Base-by-base conservation (phyloP, 2,329 filamentous ascomycete genomes). In the Pseudogymnoascus sp. region DNA sequence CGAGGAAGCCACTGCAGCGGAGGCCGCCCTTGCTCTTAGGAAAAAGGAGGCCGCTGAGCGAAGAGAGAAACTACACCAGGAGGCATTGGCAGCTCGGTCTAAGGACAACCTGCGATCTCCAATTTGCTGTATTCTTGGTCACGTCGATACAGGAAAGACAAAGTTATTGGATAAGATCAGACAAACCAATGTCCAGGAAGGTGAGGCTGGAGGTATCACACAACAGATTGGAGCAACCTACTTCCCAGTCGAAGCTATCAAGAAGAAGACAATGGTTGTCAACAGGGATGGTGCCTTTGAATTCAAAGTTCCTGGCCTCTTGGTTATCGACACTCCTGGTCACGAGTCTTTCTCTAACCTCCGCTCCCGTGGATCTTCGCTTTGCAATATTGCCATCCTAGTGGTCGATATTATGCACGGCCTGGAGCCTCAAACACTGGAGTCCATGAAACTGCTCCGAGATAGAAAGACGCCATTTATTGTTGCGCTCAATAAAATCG, bases 381-480 rank as follows among this genome's bases (percentile, higher is more conserved):
- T 99, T 64, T 99, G 96, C 78, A 99, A 99, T 81, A 99, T 99
- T 78, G 95, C 95, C 71, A 99, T 99, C 75, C 81, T 99, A 69
- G 96, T 99, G 44, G 93, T 99, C 70, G 95, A 99, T 81, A 99
- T 99, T 73, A 97, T 99, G 95, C 95, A 99, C 84, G 96, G 96
- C 74, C 85, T 99, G 56, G 95, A 99, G 78, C 93, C 89, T 16
- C 95, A 99, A 78, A 99, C 95, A 14, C 83, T 97, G 34, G 96
- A 99, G 78, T 99, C 95, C 1, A 97, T 99, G 91, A 89, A 87
- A 70, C 81, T 99, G 67, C 86, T 99, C 61, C 86, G 93, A 73
- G 93, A 97, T 72, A 86, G 91, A 71, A 96, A 95, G 79, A 99
- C 95, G 21, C 95, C 95, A 4, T 99, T 99, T 80, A 96, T 99